Conservation (phyloP, 352 stramenopile species). For the Globisporangium paddicum region DNA sequence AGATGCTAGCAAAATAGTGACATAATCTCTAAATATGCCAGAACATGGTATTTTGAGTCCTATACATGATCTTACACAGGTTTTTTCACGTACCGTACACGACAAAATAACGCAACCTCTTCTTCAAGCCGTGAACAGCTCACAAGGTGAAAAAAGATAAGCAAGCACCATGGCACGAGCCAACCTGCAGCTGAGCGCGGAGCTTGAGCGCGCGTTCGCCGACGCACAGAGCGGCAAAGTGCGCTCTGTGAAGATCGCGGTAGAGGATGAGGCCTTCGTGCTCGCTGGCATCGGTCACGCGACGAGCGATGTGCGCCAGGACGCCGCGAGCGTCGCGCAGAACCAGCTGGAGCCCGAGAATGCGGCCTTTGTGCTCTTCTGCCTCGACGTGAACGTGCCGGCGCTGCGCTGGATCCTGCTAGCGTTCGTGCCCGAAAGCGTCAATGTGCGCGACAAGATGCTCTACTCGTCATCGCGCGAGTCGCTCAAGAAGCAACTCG, state of each 20-base stretch:
- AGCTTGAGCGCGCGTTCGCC: slow-evolving; percentile 67
- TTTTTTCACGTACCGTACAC: no score
- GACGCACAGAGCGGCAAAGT: slow-evolving; percentile 64
- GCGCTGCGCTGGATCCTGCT: slow-evolving; percentile 77
- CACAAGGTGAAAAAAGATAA: background rate
- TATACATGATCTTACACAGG: no score
- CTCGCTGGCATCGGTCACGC: slow-evolving; percentile 34
- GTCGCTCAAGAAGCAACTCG: slow-evolving; percentile 88
- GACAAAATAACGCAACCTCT: no score
- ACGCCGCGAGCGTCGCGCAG: slow-evolving; percentile 31
- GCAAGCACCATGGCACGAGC: slow-evolving; percentile 72
- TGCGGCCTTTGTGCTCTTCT: slow-evolving; percentile 73
- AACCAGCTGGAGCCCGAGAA: slow-evolving; percentile 29
- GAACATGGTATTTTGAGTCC: no score
- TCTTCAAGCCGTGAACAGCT: background rate
- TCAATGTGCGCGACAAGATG: slow-evolving; percentile 88
- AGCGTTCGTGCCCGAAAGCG: slow-evolving; percentile 71
- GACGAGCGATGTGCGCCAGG: slow-evolving; percentile 31
- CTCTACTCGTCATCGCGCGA: slow-evolving; percentile 90
- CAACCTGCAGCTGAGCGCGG: slow-evolving; percentile 47
- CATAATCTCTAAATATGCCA: no score
- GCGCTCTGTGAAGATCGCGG: slow-evolving; percentile 64
- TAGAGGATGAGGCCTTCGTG: slow-evolving; percentile 63
- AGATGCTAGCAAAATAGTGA: no score
- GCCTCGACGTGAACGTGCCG: slow-evolving; percentile 61